These are phyloP conservation scores for Hymenoscyphus scutula DNA, from an alignment of 2,329 filamentous ascomycete species.

Conservation along the genomic window DNA sequence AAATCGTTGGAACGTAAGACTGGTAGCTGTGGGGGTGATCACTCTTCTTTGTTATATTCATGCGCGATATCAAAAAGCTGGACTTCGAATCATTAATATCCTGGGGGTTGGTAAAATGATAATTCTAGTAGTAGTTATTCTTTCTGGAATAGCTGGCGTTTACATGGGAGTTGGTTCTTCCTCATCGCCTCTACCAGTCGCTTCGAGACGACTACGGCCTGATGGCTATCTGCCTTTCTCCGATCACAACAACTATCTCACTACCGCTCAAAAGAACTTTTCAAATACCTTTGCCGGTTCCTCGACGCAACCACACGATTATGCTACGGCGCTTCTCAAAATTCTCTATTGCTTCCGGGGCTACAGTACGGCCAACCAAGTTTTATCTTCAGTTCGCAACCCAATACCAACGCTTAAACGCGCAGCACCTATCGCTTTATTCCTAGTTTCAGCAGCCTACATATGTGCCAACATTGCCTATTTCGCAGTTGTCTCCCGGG, in stretches of 20 bases:
- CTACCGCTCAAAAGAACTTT: slow-evolving; percentile 42
- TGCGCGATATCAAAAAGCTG: slow-evolving; percentile 43
- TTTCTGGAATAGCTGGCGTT: slow-evolving; percentile 42
- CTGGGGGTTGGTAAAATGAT: slow-evolving; percentile 50
- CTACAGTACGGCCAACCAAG: slow-evolving; percentile 55
- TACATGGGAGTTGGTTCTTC: slow-evolving; percentile 36
- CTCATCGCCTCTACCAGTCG: slow-evolving; percentile 13
- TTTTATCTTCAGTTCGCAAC: slow-evolving; percentile 55
- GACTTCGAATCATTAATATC: slow-evolving; percentile 48
- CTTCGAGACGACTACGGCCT: slow-evolving; percentile 6
- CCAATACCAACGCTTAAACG: slow-evolving; percentile 57
- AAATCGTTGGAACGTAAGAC: slow-evolving; percentile 49
- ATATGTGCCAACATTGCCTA: slow-evolving; percentile 53
- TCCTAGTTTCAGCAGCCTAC: slow-evolving; percentile 16
- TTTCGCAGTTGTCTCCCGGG: slow-evolving; percentile 56
- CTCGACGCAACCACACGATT: slow-evolving; percentile 42
- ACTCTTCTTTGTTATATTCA: slow-evolving; percentile 41
- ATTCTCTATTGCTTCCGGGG: slow-evolving; percentile 56
- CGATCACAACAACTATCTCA: slow-evolving; percentile 18
- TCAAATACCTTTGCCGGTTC: slow-evolving; percentile 41
- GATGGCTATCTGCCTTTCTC: slow-evolving; percentile 7
- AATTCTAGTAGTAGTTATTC: slow-evolving; percentile 46
- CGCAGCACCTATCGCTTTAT: slow-evolving; percentile 53
- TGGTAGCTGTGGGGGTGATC: slow-evolving; percentile 47
- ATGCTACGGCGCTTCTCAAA: slow-evolving; percentile 52